Evolutionary conservation across 768 basidiomycete species (phyloP), one percentile per base, ranked within the genome.

Genomic region (Lactarius sp.): DNA sequence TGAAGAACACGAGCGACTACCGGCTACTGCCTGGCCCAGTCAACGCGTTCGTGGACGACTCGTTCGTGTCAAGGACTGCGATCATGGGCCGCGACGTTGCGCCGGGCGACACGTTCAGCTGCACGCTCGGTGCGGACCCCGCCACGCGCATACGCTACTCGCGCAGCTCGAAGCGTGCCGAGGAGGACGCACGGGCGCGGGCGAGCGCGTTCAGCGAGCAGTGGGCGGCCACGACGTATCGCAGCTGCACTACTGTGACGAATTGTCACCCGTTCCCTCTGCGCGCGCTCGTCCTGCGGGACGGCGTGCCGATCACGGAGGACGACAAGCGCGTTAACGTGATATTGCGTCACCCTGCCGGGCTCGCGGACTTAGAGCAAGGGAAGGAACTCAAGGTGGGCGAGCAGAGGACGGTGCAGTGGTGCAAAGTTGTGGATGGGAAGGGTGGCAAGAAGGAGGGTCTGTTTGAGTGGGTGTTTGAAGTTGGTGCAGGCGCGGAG

Each of bases 1-100:
- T 85, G 56, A 80, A 80, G 71, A 86, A 86, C 67, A 81, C 77
- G 51, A 84, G 81, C 69, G 81, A 83, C 56, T 83, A 83, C 66
- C 74, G 79, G 33, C 74, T 86, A 34, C 77, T 87, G 1, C 75
- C 81, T 6, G 85, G 85, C 0, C 74, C 77, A 0, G 80, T 84
- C 44, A 79, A 73, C 60, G 80, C 86, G 31, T 83, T 85, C 68
- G 69, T 85, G 61, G 80, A 86, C 67, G 82, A 83, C 60, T 76
- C 77, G 55, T 84, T 79, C 69, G 83, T 85, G 5, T 80, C 84
- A 14, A 80, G 77, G 70, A 82, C 83, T 0, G 72, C 70, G 2
- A 80, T 85, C 58, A 66, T 67, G 6, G 47, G 47, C 10, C 80
- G 14, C 79, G 79, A 82, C 56, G 78, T 85, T 58, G 76, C 75